These are phyloP conservation scores for Aspergillus sp. DNA, from an alignment of 2,329 filamentous ascomycete genomes.

Conservation along the genomic window DNA sequence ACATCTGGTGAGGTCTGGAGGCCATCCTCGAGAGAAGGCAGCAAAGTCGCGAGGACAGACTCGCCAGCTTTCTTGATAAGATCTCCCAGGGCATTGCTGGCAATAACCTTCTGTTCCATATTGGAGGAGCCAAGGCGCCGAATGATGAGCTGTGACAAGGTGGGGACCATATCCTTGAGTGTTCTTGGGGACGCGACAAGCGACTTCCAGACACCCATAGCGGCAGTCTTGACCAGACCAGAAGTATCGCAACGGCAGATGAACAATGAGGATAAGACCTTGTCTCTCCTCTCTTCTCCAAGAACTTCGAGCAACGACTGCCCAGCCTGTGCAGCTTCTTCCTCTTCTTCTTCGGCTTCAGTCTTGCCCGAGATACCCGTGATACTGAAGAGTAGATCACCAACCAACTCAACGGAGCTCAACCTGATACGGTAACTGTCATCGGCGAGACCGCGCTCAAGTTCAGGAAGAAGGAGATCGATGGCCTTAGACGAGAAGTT, in stretches of 20 bases:
- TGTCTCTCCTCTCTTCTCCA: slow-evolving; percentile 94
- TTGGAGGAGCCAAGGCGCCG: slow-evolving; percentile 90
- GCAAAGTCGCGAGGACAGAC: slow-evolving; percentile 79
- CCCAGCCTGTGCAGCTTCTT: slow-evolving; percentile 78
- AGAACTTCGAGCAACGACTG: slow-evolving; percentile 92
- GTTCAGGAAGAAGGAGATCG: slow-evolving; percentile 87
- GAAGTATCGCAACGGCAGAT: slow-evolving; percentile 98
- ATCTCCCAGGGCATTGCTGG: slow-evolving; percentile 93
- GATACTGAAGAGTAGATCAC: slow-evolving; percentile 95
- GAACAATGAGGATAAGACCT: slow-evolving; percentile 93
- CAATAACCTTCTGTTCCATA: slow-evolving; percentile 98
- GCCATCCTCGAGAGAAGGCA: slow-evolving; percentile 91
- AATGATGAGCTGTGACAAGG: slow-evolving; percentile 91
- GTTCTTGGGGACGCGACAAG: slow-evolving; percentile 88
- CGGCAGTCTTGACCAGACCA: slow-evolving; percentile 82
- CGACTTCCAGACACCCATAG: slow-evolving; percentile 94
- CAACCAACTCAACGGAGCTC: slow-evolving; percentile 95
- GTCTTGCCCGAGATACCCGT: slow-evolving; percentile 84
- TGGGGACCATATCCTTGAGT: slow-evolving; percentile 92
- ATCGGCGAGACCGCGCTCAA: slow-evolving; percentile 95
- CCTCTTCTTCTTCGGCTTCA: slow-evolving; percentile 76
- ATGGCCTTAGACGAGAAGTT: slow-evolving; percentile 96
- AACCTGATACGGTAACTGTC: slow-evolving; percentile 97
- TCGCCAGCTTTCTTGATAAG: slow-evolving; percentile 97
- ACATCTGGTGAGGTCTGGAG: slow-evolving; percentile 84